Evolutionary conservation across 768 basidiomycete species (phyloP).

Genomic region (Mycena capillaripes): DNA sequence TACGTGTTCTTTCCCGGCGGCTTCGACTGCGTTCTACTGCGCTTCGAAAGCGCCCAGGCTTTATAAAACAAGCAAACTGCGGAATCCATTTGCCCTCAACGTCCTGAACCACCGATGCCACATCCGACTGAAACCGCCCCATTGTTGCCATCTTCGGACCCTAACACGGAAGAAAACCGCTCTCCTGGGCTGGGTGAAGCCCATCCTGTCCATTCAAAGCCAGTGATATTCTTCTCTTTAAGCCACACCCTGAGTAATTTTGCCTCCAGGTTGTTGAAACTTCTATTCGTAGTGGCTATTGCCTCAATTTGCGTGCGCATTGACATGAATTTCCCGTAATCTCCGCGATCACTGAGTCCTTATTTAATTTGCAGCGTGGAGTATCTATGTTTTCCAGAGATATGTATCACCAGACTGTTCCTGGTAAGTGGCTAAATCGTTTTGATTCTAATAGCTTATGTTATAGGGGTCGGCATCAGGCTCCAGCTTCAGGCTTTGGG

Average conservation of each 20-base stretch:
- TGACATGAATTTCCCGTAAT: neutral
- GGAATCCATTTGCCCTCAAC: too few relatives aligned
- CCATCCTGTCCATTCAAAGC: too few relatives aligned
- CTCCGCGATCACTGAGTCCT: neutral
- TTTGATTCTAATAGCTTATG: neutral
- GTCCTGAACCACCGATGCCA: neutral
- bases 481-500: neutral
- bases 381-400: conserved; percentile 24
- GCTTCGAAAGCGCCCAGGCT: too few relatives aligned
- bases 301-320: conserved; percentile 27
- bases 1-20: too few relatives aligned
- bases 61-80: too few relatives aligned
- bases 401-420: neutral
- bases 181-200: too few relatives aligned
- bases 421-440: neutral
- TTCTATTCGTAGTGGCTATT: conserved; percentile 4
- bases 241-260: neutral
- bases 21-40: too few relatives aligned
- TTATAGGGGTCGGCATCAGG: neutral
- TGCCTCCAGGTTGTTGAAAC: neutral
- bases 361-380: neutral
- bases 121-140: neutral
- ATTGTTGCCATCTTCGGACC: too few relatives aligned
- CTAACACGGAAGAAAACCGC: too few relatives aligned
- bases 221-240: too few relatives aligned